phyloP scores from a whole-genome alignment of 208 protist species.

The Leishmania arabica region DNA sequence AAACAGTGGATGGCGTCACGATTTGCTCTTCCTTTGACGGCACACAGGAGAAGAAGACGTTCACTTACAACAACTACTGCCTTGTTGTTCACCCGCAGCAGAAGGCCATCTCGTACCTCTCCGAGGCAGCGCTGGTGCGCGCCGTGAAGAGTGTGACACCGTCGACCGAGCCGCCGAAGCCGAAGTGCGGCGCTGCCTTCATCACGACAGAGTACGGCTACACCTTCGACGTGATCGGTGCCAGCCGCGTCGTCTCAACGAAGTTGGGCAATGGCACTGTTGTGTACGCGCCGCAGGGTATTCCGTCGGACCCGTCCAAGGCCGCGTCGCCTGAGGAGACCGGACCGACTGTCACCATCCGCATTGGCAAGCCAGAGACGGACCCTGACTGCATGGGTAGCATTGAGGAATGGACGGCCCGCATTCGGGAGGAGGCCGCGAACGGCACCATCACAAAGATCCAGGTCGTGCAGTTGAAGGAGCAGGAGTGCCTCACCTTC shows the following conservation, averaged over 20 bases:
- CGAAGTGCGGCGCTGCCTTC: slow-evolving; percentile 47
- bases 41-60: slow-evolving; percentile 49
- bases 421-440: slow-evolving; percentile 56
- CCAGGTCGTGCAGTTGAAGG: slow-evolving; percentile 38
- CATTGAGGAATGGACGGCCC: slow-evolving; percentile 63
- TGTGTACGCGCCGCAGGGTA: slow-evolving; percentile 64
- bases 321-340: slow-evolving; percentile 38
- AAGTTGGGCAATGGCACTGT: slow-evolving; percentile 69
- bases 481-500: slow-evolving; percentile 65
- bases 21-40: slow-evolving; percentile 60
- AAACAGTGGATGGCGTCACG: slow-evolving; percentile 48
- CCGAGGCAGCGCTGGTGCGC: slow-evolving; percentile 37
- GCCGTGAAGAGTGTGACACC: slow-evolving; percentile 52
- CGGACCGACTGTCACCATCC: slow-evolving; percentile 74
- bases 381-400: slow-evolving; percentile 75
- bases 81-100: slow-evolving; percentile 65
- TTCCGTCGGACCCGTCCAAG: slow-evolving; percentile 40
- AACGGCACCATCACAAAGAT: slow-evolving; percentile 61
- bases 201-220: slow-evolving; percentile 65
- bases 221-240: slow-evolving; percentile 51
- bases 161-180: slow-evolving; percentile 37
- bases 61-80: slow-evolving; percentile 51
- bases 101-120: slow-evolving; percentile 61
- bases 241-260: slow-evolving; percentile 63
- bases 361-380: slow-evolving; percentile 59